Base-by-base conservation (phyloP, 495 filamentous ascomycete genomes). In the Aspergillus sclerotioniger region DNA sequence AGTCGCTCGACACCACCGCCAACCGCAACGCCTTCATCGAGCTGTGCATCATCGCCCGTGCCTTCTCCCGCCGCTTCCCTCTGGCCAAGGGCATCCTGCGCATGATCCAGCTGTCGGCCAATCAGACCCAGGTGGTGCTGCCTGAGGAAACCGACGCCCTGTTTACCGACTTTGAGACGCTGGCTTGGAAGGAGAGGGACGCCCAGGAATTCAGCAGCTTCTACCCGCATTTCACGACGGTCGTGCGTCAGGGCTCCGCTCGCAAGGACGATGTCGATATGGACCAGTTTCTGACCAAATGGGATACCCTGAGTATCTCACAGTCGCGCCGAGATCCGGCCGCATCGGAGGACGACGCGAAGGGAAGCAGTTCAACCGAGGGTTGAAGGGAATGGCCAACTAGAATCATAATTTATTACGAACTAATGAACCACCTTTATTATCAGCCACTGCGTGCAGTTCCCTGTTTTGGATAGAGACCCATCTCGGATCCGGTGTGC, bases 21-120 rank as follows among this genome's bases (percentile, higher is more conserved):
- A 71, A 65, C 49, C 62, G 63, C 13, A 49, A 44, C 13, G 67
- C 72, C 6, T 74, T 77, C 43, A 55, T 71, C 44, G 64, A 61
- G 8, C 61, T 74, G 2, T 66, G 63, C 29, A 56, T 63, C 15
- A 49, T 62, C 8, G 63, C 66, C 8, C 60, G 62, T n/a, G 60
- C 64, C 0, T 64, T 70, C 25, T 60, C 69, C 0, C 61, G 65
- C 21, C 68, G 62, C 0, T 73, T 69, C 62, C 56, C 66, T n/a
- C 45, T 74, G 12, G 68, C 59, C 8, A 74, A 68, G 58, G 72
- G 60, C 0, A 65, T 71, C 39, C 39, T 77, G 33, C 74, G 71
- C 3, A 61, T 73, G 50, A 51, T 75, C 10, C 70, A 75, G 39
- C 48, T 73, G 2, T 68, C 66, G 0, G 67, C 70, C 10, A 67